Evolutionary conservation across 768 basidiomycete genomes (phyloP).

Genomic region (Lactarius deliciosus): DNA sequence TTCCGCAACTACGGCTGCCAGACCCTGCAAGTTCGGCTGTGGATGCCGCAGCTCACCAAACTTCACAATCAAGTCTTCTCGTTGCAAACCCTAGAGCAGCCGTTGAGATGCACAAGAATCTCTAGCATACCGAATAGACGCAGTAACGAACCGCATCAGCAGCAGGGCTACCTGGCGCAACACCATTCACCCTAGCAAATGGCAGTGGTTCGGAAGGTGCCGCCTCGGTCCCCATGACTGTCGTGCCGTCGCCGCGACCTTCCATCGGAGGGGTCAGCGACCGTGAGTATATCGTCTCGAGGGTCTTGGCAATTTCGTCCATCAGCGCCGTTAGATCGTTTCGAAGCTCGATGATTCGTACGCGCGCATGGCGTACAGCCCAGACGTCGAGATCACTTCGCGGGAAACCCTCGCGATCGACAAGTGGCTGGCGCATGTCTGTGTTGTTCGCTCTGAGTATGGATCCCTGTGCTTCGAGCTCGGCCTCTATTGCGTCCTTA

Average conservation of each 20-base stretch:
- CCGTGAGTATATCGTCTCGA: constrained; percentile 69
- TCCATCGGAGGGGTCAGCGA: constrained; percentile 30
- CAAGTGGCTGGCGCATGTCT: constrained; percentile 69
- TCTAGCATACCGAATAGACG: neutral
- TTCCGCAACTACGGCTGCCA: constrained; percentile 70
- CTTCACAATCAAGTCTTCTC: constrained; percentile 68
- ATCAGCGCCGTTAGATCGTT: constrained; percentile 73
- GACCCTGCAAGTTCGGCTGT: constrained; percentile 56
- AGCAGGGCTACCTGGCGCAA: constrained; percentile 82
- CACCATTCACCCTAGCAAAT: constrained; percentile 81
- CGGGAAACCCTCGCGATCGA: constrained; percentile 89
- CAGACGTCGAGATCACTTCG: constrained; percentile 83
- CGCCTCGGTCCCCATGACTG: constrained; percentile 11
- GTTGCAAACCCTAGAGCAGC: constrained; percentile 55
- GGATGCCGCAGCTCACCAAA: constrained; percentile 64
- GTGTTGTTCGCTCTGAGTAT: constrained; percentile 64
- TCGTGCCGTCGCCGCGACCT: constrained; percentile 11
- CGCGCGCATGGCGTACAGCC: constrained; percentile 71
- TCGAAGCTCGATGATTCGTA: constrained; percentile 73
- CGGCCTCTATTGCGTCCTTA: constrained; percentile 72
- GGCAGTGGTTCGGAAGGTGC: constrained; percentile 38
- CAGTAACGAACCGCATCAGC: constrained; percentile 62
- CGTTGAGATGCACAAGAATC: constrained; percentile 23
- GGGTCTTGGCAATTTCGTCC: constrained; percentile 61
- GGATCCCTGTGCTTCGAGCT: constrained; percentile 60